Evolutionary conservation across 164 flowering plant genomes (phyloP), one percentile per base, ranked within the genome.

Genomic region (Protea cynaroides): DNA sequence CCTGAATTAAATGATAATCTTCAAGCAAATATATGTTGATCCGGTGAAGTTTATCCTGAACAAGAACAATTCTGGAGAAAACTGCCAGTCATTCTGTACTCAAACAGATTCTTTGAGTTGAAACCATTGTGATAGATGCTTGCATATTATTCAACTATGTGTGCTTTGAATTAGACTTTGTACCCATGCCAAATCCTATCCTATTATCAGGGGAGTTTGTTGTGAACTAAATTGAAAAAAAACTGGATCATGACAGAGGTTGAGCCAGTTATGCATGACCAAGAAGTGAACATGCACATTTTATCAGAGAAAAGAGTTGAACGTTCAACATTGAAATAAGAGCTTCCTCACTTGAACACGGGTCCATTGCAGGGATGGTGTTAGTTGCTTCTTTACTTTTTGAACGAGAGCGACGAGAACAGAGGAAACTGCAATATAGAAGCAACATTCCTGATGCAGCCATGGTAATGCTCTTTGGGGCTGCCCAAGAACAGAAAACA

Each of bases 381-480:
- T 80, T 78, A 4, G 67, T 66, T 53, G 75, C 59, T 53, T 77
- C 81, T 76, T 73, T 86, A 77, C 69, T 87, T 75, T 62, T 82
- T 52, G 80, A 57, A 50, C 72, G 86, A 58, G 80, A 74, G 74
- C 97, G 88, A 10, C 97, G 90, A 10, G 90, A 84, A 52, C 92
- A 93, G 43, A 89, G 65, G 7, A 85, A 62, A 63, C 60, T 59
- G 50, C 91, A 87, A 65, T 82, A 87, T 13, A 83, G 40, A 66
- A 83, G 52, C 15, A 84, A 65, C 69, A 75, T 49, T 74, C 83
- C 97, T 47, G 89, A 69, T 22, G 64, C 75, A 47, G 78, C 87
- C 73, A 85, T 58, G 18, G 76, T 84, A 36, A 84, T 54, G 43
- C 61, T 74, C 65, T 68, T 71, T 12, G 80, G 64, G n/a, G 73